Evolutionary conservation across 2,329 filamentous ascomycete genomes (phyloP).

Genomic region (Aspergillus versicolor): DNA sequence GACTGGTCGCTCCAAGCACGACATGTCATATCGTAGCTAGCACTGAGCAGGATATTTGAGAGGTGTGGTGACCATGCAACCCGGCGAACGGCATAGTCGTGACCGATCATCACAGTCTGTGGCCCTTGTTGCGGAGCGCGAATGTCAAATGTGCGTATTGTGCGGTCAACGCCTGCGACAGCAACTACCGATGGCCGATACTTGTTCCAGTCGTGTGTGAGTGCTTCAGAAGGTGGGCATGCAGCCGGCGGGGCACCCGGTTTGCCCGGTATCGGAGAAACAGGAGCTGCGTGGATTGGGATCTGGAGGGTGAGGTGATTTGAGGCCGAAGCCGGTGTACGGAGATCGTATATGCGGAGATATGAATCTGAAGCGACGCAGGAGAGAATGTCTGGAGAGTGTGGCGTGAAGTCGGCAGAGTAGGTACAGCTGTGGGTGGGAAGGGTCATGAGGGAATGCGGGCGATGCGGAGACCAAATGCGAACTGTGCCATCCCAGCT

Average conservation of each 20-base stretch:
- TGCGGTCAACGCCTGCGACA: constrained; percentile 82
- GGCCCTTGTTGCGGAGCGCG: constrained; percentile 72
- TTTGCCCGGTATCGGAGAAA: constrained; percentile 43
- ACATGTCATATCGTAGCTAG: constrained; percentile 97
- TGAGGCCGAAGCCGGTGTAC: constrained; percentile 78
- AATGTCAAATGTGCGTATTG: constrained; percentile 88
- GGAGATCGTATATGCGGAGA: constrained; percentile 85
- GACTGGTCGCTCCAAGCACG: constrained; percentile 88
- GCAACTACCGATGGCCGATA: constrained; percentile 84
- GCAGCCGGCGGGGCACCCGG: constrained; percentile 40
- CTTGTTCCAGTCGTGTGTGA: constrained; percentile 99
- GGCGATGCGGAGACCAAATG: constrained; percentile 83
- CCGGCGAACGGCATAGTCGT: constrained; percentile 85
- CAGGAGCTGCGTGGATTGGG: constrained; percentile 72
- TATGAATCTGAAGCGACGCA: constrained; percentile 87
- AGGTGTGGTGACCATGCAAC: constrained; percentile 92
- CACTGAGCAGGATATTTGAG: constrained; percentile 81
- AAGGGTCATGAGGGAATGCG: constrained; percentile 75
- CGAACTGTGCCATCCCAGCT: constrained; percentile 98
- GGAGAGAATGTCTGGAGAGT: constrained; percentile 80
- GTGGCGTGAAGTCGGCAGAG: constrained; percentile 84
- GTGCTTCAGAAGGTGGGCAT: constrained; percentile 70
- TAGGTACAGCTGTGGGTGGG: constrained; percentile 94
- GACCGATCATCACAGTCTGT: constrained; percentile 71
- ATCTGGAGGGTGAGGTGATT: constrained; percentile 84